phyloP scores from a whole-genome alignment of 108 stramenopile species.

The Epipyxis sp. region DNA sequence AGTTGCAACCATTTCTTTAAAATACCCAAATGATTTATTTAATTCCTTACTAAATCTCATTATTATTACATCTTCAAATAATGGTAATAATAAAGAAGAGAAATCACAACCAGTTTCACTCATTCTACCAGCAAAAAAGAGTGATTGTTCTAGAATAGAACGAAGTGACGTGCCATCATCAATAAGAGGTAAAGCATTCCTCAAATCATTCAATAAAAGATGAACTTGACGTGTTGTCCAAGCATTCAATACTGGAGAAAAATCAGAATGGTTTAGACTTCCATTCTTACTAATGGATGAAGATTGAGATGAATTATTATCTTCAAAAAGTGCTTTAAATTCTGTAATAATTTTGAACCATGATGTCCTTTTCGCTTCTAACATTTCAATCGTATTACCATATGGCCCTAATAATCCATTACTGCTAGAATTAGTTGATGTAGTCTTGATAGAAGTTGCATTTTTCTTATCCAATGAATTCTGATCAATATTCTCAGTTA shows the following conservation, averaged over 20 bases:
- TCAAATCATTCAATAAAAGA: not conserved
- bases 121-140: not conserved
- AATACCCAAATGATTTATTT: not conserved
- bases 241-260: not conserved
- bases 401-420: not conserved
- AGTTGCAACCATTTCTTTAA: not conserved
- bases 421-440: not conserved
- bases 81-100: not conserved
- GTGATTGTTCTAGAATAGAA: not conserved
- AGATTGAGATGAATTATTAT: not conserved
- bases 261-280: not conserved
- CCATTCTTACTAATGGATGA: not conserved
- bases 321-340: not conserved
- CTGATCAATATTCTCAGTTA: too few relatives aligned
- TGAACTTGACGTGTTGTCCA: not conserved
- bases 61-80: not conserved
- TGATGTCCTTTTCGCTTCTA: not conserved
- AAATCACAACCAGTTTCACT: not conserved
- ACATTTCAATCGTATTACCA: not conserved
- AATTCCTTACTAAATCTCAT: not conserved
- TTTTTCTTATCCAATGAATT: not conserved
- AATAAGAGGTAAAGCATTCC: not conserved
- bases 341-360: not conserved
- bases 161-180: not conserved
- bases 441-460: not conserved